phyloP scores from a whole-genome alignment of 148 eudicot species.

The Limonium bicolor region DNA sequence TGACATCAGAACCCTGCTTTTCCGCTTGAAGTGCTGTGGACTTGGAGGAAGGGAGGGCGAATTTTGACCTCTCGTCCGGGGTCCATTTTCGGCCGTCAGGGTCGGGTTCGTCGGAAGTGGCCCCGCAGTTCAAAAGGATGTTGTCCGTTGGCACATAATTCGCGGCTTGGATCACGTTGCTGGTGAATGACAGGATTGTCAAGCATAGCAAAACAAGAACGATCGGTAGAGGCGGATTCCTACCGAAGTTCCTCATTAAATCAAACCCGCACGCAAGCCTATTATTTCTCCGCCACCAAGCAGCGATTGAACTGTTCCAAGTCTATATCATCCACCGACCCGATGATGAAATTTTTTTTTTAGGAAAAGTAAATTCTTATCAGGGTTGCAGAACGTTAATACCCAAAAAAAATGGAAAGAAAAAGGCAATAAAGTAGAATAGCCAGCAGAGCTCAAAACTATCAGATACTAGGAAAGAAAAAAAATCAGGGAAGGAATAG shows the following conservation, averaged over 20 bases:
- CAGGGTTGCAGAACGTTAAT: too few relatives aligned
- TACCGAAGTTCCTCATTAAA: slow-evolving; percentile 34
- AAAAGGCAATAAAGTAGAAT: too few relatives aligned
- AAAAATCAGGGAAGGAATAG: too few relatives aligned
- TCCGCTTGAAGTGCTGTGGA: slow-evolving; percentile 23
- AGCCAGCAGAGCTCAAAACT: too few relatives aligned
- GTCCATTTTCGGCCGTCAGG: slow-evolving; percentile 46
- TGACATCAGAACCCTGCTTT: slow-evolving; percentile 9
- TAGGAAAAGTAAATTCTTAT: too few relatives aligned
- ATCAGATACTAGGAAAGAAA: too few relatives aligned
- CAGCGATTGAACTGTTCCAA: too few relatives aligned
- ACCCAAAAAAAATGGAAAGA: too few relatives aligned
- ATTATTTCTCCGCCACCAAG: too few relatives aligned
- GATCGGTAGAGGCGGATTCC: slow-evolving; percentile 3
- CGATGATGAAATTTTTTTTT: too few relatives aligned
- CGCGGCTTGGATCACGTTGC: slow-evolving; percentile 22
- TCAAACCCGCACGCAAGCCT: too few relatives aligned
- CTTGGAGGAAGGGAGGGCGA: slow-evolving; percentile 12
- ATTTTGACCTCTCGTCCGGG: slow-evolving; percentile 31
- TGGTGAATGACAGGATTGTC: slow-evolving; percentile 9
- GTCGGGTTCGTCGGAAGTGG: slow-evolving; percentile 26
- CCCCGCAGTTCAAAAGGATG: slow-evolving; percentile 61
- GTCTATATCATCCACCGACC: too few relatives aligned
- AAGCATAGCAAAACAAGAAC: slow-evolving; percentile 16
- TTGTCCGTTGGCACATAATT: slow-evolving; percentile 52